Percentiles rank a stretch among this genome's conserved stretches.
These are phyloP conservation scores for Lithospermum erythrorhizon DNA, from an alignment of 257 asterid species.

Conservation along the genomic window DNA sequence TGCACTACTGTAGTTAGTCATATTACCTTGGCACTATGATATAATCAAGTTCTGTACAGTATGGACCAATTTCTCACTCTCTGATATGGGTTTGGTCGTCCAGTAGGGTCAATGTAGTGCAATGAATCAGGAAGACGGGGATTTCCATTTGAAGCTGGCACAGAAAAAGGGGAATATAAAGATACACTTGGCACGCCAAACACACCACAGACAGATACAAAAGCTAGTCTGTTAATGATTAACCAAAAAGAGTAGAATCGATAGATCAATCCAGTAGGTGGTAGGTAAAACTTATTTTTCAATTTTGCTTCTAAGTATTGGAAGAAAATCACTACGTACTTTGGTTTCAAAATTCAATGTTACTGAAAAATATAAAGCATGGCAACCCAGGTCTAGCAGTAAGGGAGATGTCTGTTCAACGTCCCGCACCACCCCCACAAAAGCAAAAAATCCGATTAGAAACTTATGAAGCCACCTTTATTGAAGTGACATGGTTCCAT, in stretches of 20 bases:
- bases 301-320: too few species aligned
- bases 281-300: background rate
- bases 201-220: background rate
- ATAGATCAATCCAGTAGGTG: background rate
- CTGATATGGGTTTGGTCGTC: slow-evolving; percentile 90
- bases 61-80: slow-evolving; percentile 48
- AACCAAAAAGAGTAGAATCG: too few species aligned
- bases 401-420: background rate
- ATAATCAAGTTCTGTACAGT: slow-evolving; percentile 5
- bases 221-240: background rate
- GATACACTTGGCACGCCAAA: background rate
- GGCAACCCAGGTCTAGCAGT: background rate
- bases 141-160: slow-evolving; percentile 96
- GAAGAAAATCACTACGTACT: background rate
- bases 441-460: too few species aligned
- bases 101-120: slow-evolving; percentile 89
- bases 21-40: slow-evolving; percentile 10
- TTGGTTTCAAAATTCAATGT: background rate
- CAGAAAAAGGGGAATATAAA: slow-evolving; percentile 14
- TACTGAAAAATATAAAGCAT: background rate
- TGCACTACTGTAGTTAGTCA: slow-evolving; percentile 17
- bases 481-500: background rate
- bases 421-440: background rate
- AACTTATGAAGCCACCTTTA: background rate
- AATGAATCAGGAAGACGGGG: slow-evolving; percentile 94